Base-by-base conservation (phyloP, 1,139 yeast species). In the Blastobotrys elegans region DNA sequence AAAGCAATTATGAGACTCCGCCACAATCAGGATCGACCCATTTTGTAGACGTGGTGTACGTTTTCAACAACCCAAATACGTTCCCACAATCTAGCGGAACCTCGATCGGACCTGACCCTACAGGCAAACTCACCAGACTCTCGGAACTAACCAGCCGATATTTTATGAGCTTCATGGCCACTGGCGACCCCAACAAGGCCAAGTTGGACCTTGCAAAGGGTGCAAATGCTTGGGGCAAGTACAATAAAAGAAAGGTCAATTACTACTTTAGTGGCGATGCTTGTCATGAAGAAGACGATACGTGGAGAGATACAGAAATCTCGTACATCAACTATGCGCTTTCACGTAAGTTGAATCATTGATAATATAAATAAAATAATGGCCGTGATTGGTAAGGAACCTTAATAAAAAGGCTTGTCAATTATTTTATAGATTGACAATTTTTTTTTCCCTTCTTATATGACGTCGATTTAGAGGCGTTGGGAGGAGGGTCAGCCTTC, bases 31-130 rank as follows among this genome's bases (percentile, higher is more conserved):
- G 41, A 7, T 57, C 60, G 8, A 49, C 59, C 5, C 62, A 58
- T 44, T 52, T 44, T 30, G 48, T 49, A 7, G 62, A 59, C n/a
- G 58, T 59, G 16, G 57, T 53, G 3, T 59, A 55, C 38, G 59
- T 56, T 10, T 58, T 59, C 36, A 49, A 54, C 46, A 59, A 58
- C 40, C 34, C 47, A 10, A 6, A n/a, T n/a, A 17, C 11, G 16
- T 26, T 42, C 16, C 27, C 26, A 3, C 40, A 33, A 18, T 31
- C 41, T 16, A 3, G 24, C 16, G 17, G 40, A 10, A 24, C 50
- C 7, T 33, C 43, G 8, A 37, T 35, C 13, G 50, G 49, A 1
- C 16, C 46, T 5, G 51, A 48, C 26, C 47, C 49, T 11, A 20
- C 24, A 22, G 50, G 50, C 5, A 8, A 18, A 6, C 22, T 30